Evolutionary conservation across 768 basidiomycete genomes (phyloP), one percentile per base, ranked within the genome.

Genomic region (Lentinus tigrinus): DNA sequence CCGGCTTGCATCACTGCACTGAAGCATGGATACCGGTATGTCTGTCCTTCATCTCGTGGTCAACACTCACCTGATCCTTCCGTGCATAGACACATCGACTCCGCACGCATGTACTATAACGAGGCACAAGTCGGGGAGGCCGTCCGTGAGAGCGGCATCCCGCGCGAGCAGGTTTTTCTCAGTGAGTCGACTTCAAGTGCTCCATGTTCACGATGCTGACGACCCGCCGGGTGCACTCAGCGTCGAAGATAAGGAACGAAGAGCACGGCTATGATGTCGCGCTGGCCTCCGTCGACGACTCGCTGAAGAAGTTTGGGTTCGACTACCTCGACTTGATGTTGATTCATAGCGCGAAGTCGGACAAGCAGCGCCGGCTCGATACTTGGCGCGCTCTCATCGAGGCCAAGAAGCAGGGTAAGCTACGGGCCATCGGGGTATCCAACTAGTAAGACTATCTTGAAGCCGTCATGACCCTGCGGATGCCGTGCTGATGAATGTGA

Each of bases 81-180:
- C 10, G 7, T 28, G 5, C 16, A 31, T n/a, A 13, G 90, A 56
- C 91, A 90, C 54, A 74, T 92, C 43, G 91, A 92, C 69, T 82
- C 60, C 1, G 63, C 63, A n/a, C 60, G 63, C 2, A 47, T 54
- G 47, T 87, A 88, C 64, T 77, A 79, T 56, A 93, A 92, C 67
- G 90, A 93, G 68, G 82, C 82, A 62, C 84, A 89, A 60, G 91
- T 94, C 10, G 92, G 91, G 3, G 77, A 84, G 57, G 91, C 90
- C 8, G 83, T 95, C 66, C 83, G 78, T 61, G 81, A 80, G 39
- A 86, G 85, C 58, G 93, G 89, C 31, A 78, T 93, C 34, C 84
- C 85, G 19, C 78, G 92, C 64, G 79, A 79, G 17, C 85, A 93
- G 60, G 74, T 88, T 60, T 87, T 83, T 68, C 75, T 87, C 58